Conservation (phyloP, 192 early-diverging fungal species). For the Ambispora gerdemannii region DNA sequence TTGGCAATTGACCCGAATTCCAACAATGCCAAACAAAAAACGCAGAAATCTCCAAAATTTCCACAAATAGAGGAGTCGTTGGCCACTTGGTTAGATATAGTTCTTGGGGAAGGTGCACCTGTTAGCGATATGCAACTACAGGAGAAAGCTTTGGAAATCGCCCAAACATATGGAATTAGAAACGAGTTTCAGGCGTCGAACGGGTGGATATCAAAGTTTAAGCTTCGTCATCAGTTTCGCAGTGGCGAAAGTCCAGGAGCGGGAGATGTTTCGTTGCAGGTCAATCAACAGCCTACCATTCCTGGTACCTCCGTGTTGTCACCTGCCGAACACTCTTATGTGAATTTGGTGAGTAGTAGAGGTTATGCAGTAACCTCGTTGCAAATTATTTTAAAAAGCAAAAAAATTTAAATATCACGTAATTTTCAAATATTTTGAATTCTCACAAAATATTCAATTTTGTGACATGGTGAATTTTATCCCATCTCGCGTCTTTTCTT, state of each 20-base stretch:
- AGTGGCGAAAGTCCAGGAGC: background rate
- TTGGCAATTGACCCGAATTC: slow-evolving; percentile 30
- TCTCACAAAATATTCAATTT: too few species aligned
- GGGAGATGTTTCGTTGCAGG: slow-evolving; percentile 15
- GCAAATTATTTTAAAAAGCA: too few species aligned
- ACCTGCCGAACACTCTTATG: slow-evolving; percentile 16
- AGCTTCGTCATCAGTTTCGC: slow-evolving; percentile 22
- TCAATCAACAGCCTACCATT: background rate
- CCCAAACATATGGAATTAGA: slow-evolving; percentile 22
- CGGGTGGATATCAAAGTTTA: slow-evolving; percentile 31
- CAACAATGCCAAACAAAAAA: slow-evolving; percentile 29
- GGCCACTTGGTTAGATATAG: slow-evolving; percentile 3
- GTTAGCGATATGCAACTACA: slow-evolving; percentile 27
- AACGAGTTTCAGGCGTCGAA: slow-evolving; percentile 31
- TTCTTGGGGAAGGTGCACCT: background rate
- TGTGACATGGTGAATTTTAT: too few species aligned
- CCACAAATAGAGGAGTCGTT: slow-evolving; percentile 27
- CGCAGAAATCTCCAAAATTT: slow-evolving; percentile 30
- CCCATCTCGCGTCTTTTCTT: too few species aligned
- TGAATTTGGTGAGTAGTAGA: slow-evolving; percentile 20
- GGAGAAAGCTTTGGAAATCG: slow-evolving; percentile 25
- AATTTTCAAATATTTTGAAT: too few species aligned
- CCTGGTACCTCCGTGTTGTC: slow-evolving; percentile 25
- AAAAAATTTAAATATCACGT: background rate
- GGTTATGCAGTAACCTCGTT: too few species aligned